Evolutionary conservation across 2,329 filamentous ascomycete genomes (phyloP), one percentile per base, ranked within the genome.

Genomic region (Boeremia exigua): DNA sequence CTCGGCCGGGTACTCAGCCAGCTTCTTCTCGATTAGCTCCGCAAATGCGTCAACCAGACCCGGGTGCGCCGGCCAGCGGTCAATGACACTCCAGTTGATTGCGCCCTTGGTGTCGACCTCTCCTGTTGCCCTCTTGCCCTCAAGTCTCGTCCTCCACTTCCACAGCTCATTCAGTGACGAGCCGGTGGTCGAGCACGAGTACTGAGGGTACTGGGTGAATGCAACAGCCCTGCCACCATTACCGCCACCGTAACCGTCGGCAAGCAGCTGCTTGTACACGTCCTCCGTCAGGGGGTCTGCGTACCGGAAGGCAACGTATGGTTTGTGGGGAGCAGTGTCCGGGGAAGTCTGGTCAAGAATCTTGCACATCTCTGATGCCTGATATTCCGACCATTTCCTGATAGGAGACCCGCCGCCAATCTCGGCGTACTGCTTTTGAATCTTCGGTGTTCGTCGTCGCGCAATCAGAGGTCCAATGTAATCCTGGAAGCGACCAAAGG

Each of bases 381-480:
- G 95, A 72, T 95, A 88, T 77, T 99, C 95, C 23, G 93, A 96
- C 96, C 96, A 99, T 76, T 96, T 96, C 65, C 94, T 88, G 74
- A 99, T 99, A 1, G 95, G 95, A 17, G 93, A 98, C n/a, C 95
- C 95, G 59, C 95, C 95, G 56, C 95, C 95, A 71, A 99, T 99
- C 51, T 88, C 92, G 15, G 90, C 86, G 74, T 99, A 99, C 75
- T 99, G 96, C 74, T 96, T 90, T 77, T 96, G 84, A 61, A 99
- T 99, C 80, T 98, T 99, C 27, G 95, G 93, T 1, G 95, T 99
- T 72, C 95, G 85, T 66, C 94, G 86, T 48, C 84, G 85, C 17
- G 94, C 90, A 64, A 99, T 94, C 45, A 96, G 80, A 14, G 92
- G 92, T 1, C 94, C 95, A 29, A 99, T 81, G 75, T 98, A 98